A percentile compares a stretch with the other conserved stretches of the same genome.
Conservation (phyloP, 73 alveolate species). For the Breviolum minutum region DNA sequence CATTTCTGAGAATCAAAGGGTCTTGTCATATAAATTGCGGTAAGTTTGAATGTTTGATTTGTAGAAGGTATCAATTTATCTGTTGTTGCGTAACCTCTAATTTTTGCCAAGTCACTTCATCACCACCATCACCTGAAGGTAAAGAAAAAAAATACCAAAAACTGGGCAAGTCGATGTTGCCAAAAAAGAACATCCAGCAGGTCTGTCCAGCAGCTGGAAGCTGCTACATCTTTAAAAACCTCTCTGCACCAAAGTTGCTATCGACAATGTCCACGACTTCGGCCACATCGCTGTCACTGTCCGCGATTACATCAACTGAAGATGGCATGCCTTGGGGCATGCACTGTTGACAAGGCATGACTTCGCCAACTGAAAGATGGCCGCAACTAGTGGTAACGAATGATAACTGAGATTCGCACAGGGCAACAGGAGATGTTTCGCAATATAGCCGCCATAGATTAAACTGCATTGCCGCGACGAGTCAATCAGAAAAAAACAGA, state of each 20-base stretch:
- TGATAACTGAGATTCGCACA: neutral
- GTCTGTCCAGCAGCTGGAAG: too few species aligned
- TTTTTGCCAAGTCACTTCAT: conserved; percentile 13
- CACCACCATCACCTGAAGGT: conserved; percentile 21
- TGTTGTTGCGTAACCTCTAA: too few species aligned
- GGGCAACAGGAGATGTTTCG: neutral
- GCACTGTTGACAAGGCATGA: neutral
- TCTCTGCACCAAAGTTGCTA: neutral
- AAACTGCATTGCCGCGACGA: conserved; percentile 7
- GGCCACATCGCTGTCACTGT: conserved; percentile 93
- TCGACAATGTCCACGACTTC: conserved; percentile 84
- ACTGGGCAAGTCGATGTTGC: neutral
- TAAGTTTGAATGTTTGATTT: too few species aligned
- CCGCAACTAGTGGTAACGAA: neutral
- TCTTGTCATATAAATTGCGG: too few species aligned
- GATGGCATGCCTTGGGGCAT: conserved; percentile 39
- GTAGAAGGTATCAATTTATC: too few species aligned
- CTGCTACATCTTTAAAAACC: too few species aligned
- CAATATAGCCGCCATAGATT: conserved; percentile 8
- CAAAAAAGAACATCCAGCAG: neutral
- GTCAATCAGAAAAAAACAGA: neutral
- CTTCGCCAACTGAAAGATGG: neutral
- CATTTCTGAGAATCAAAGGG: too few species aligned
- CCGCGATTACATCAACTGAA: conserved; percentile 57
- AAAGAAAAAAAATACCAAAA: neutral